Base-by-base conservation (phyloP, 331 rosid species). In the Cydonia oblonga region DNA sequence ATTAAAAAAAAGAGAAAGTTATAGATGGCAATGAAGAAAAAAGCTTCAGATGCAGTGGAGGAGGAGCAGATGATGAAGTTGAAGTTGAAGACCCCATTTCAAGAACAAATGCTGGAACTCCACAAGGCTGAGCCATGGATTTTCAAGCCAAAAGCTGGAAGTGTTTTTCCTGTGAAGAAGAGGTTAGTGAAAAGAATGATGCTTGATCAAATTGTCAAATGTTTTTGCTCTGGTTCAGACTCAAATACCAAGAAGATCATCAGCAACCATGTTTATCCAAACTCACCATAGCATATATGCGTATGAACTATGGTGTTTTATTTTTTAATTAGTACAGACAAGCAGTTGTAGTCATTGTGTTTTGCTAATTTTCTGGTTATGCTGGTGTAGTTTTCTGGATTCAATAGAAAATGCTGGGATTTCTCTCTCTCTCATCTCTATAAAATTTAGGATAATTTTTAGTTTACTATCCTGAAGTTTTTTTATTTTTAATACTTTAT, bases 111-210 rank as follows among this genome's bases (percentile, higher is more conserved):
- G 53, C n/a, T 46, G 53, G 53, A 46, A 46, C n/a, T 46, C 53
- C 14, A 3, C 15, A 46, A 46, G 9, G 5, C 22, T 22, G 52
- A 33, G 74, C 32, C 44, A 24, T 24, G 23, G 65, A 7, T 30
- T 35, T 68, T 74, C 68, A 69, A 53, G 24, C 25, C 68, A 7
- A 79, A 79, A 56, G 33, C 35, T 5, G 69, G 76, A 15, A 79
- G 72, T 56, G 62, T 79, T 23, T 18, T 74, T 24, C 73, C 76
- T 5, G 18, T 42, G n/a, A 74, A 30, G 51, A 74, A 28, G 67
- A 74, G 61, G 67, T 13, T 18, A 5, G 79, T 79, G 53, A 68
- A 68, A 57, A 68, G 40, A 20, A 68, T 25, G 72, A 68, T 46
- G 14, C 15, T 68, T 9, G 60, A 68, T 65, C 52, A 12, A 11